Percentiles rank a stretch among this genome's conserved stretches.
These are phyloP conservation scores for Benincasa hispida DNA, from an alignment of 306 rosid genomes.

Conservation along the genomic window DNA sequence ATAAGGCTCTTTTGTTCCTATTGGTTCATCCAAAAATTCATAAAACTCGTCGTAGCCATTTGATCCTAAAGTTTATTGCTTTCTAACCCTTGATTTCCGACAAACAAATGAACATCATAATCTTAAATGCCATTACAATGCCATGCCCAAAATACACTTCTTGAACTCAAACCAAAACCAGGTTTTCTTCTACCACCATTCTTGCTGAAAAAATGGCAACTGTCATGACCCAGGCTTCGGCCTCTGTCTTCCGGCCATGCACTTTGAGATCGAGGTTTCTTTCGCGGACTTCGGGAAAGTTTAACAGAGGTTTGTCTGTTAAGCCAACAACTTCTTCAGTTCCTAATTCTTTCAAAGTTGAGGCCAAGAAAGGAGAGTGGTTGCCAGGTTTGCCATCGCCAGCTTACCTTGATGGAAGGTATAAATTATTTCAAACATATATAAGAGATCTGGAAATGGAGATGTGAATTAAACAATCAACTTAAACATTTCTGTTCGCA, in stretches of 20 bases:
- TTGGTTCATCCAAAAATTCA: constrained; percentile 27
- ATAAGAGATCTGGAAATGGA: background rate
- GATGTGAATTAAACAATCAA: background rate
- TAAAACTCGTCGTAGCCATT: constrained; percentile 22
- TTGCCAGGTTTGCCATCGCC: constrained; percentile 83
- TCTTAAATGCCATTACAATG: constrained; percentile 24
- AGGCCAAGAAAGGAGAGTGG: constrained; percentile 96
- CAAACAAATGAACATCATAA: constrained; percentile 38
- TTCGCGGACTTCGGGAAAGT: constrained; percentile 50
- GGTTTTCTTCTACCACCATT: background rate
- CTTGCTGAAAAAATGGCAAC: constrained; percentile 52
- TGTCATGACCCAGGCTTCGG: constrained; percentile 72
- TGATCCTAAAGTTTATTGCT: constrained; percentile 20
- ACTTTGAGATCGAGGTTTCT: constrained; percentile 49
- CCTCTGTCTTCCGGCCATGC: constrained; percentile 62
- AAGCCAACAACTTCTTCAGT: constrained; percentile 33
- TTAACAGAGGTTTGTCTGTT: constrained; percentile 45
- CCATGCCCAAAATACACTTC: constrained; percentile 12
- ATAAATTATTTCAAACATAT: background rate
- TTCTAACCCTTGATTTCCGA: constrained; percentile 24
- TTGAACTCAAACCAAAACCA: background rate
- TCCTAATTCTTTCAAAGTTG: constrained; percentile 44
- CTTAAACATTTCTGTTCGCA: constrained; percentile 6
- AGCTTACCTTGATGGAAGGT: constrained; percentile 75
- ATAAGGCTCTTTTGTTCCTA: constrained; percentile 45